Conservation (phyloP, 2,329 filamentous ascomycete genomes). For the Trichoderma guizhouense region DNA sequence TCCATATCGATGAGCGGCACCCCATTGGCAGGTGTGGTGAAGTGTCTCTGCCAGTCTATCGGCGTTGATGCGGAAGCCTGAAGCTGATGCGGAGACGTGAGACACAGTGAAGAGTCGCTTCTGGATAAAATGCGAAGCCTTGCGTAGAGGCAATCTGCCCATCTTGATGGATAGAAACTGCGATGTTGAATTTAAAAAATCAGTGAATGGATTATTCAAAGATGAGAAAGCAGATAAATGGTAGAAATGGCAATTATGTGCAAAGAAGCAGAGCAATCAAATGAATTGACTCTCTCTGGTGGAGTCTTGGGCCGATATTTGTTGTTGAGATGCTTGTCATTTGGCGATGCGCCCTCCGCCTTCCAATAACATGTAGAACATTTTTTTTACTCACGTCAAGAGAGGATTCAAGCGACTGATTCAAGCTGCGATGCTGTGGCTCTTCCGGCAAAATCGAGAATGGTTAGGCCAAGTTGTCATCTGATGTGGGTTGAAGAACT, state of each 20-base stretch:
- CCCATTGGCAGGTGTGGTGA: slow-evolving; percentile 35
- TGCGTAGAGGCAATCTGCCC: not conserved
- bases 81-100: not conserved
- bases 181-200: not conserved
- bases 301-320: not conserved
- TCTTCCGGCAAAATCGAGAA: not conserved
- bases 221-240: no score
- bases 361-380: not conserved
- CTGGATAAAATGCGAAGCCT: not conserved
- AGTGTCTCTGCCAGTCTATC: slow-evolving; percentile 30
- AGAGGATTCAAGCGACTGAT: not conserved
- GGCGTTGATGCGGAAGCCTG: slow-evolving; percentile 28
- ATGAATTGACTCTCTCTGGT: not conserved
- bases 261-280: not conserved
- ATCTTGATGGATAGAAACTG: not conserved
- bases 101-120: slow-evolving; percentile 11
- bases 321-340: not conserved
- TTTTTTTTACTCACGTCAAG: not conserved
- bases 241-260: not conserved
- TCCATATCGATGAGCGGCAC: slow-evolving; percentile 29
- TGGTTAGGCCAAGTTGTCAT: not conserved
- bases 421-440: not conserved
- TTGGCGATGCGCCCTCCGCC: slow-evolving; percentile 1
- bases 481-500: not conserved
- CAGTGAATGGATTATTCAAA: not conserved